Percentiles rank a stretch among this genome's conserved stretches.
Evolutionary conservation across 1,284 basidiomycete genomes (phyloP).

Genomic region (Ceratobasidium theobromae): DNA sequence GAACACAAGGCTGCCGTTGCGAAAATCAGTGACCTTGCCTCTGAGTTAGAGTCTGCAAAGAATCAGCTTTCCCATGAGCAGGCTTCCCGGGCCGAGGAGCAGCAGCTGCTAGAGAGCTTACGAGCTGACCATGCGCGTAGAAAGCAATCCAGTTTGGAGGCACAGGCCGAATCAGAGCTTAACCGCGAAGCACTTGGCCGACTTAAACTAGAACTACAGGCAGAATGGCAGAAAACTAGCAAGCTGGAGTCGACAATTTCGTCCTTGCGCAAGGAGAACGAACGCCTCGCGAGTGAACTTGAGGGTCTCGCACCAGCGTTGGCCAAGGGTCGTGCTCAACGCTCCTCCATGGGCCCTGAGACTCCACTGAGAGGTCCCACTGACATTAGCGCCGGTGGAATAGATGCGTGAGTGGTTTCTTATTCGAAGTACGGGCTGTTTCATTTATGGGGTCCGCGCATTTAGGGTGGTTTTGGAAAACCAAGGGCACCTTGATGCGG

Average conservation of each 20-base stretch:
- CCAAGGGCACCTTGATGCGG: neutral
- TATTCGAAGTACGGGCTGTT: too few relatives aligned
- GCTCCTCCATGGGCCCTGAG: constrained; percentile 4
- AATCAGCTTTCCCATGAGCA: neutral
- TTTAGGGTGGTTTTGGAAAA: neutral
- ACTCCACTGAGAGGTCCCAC: neutral
- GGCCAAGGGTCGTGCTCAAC: constrained; percentile 9
- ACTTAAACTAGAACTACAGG: constrained; percentile 16
- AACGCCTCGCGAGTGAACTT: neutral
- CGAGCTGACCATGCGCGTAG: constrained; percentile 4
- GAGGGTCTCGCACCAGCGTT: neutral
- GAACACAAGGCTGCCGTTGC: neutral
- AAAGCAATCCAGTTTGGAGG: neutral
- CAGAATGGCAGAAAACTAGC: constrained; percentile 26
- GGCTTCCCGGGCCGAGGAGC: constrained; percentile 8
- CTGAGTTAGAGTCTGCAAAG: neutral
- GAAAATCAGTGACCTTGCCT: neutral
- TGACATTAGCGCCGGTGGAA: neutral
- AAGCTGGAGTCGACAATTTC: constrained; percentile 9
- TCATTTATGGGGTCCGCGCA: too few relatives aligned
- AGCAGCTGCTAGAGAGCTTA: constrained; percentile 6
- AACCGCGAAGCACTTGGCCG: constrained; percentile 25
- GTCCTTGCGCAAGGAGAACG: constrained; percentile 3
- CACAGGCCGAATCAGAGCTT: constrained; percentile 14
- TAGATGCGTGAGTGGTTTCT: neutral